These are phyloP conservation scores for Tolypocladium nubicola DNA, from an alignment of 2,329 filamentous ascomycete genomes.

Conservation along the genomic window DNA sequence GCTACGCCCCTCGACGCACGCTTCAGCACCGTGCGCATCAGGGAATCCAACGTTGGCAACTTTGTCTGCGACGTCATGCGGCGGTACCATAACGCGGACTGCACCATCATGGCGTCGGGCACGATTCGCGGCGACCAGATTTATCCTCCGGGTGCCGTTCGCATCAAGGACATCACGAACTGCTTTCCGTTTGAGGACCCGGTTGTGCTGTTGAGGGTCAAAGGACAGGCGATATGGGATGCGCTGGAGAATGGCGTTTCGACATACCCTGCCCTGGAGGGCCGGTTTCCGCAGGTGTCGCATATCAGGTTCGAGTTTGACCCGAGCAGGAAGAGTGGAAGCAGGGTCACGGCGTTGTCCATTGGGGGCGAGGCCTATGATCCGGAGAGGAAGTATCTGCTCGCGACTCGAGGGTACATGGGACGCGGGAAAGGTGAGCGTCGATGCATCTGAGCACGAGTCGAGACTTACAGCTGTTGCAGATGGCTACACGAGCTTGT, in stretches of 20 bases:
- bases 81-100: constrained; percentile 70
- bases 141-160: constrained; percentile 69
- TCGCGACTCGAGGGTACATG: constrained; percentile 85
- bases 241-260: constrained; percentile 79
- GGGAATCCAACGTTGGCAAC: constrained; percentile 79
- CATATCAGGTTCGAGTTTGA: constrained; percentile 72
- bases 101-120: constrained; percentile 72
- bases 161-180: constrained; percentile 72
- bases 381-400: constrained; percentile 51
- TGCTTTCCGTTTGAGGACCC: constrained; percentile 93
- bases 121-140: constrained; percentile 84
- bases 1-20: constrained; percentile 73
- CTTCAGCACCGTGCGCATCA: constrained; percentile 68
- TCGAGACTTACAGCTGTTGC: background rate
- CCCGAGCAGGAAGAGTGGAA: constrained; percentile 45
- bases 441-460: background rate
- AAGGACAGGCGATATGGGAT: constrained; percentile 62
- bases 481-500: constrained; percentile 69
- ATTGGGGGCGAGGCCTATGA: constrained; percentile 54
- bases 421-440: constrained; percentile 58
- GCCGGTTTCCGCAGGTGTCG: constrained; percentile 75
- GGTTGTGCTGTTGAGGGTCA: constrained; percentile 64
- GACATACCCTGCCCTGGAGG: constrained; percentile 73
- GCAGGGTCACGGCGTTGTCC: constrained; percentile 51
- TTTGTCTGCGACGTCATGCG: constrained; percentile 90